Evolutionary conservation across 2,329 filamentous ascomycete genomes (phyloP).

Genomic region (Claviceps purpurea): DNA sequence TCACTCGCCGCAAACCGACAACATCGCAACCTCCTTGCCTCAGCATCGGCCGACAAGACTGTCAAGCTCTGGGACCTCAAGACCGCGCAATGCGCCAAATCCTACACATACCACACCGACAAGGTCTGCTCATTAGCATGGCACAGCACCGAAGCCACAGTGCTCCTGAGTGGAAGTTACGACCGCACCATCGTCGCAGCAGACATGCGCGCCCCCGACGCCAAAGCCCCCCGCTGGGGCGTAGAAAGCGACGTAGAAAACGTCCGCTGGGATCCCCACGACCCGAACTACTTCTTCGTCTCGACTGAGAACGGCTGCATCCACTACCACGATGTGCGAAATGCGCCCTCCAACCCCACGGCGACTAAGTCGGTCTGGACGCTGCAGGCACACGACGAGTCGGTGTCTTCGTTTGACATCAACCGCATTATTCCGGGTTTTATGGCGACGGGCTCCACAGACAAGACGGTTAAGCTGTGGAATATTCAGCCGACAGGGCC

Average conservation of each 20-base stretch:
- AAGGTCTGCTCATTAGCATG: slow-evolving; percentile 95
- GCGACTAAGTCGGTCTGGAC: slow-evolving; percentile 83
- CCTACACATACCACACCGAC: slow-evolving; percentile 89
- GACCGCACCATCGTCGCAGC: slow-evolving; percentile 88
- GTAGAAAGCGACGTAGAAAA: slow-evolving; percentile 94
- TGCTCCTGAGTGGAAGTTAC: slow-evolving; percentile 86
- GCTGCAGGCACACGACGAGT: slow-evolving; percentile 87
- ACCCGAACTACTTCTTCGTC: slow-evolving; percentile 87
- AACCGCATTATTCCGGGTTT: slow-evolving; percentile 84
- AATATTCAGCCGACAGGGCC: slow-evolving; percentile 72
- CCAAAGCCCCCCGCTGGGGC: slow-evolving; percentile 71
- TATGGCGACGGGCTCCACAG: slow-evolving; percentile 83
- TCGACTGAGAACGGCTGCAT: slow-evolving; percentile 86
- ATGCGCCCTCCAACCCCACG: slow-evolving; percentile 57
- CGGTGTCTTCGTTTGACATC: slow-evolving; percentile 83
- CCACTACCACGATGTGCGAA: slow-evolving; percentile 81
- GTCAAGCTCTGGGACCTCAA: slow-evolving; percentile 96
- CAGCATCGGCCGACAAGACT: slow-evolving; percentile 89
- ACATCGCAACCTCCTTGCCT: slow-evolving; percentile 88
- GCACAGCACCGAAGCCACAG: slow-evolving; percentile 77
- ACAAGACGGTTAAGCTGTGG: slow-evolving; percentile 95
- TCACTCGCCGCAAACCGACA: slow-evolving; percentile 84
- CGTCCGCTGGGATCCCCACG: slow-evolving; percentile 84
- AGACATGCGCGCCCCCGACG: slow-evolving; percentile 87
- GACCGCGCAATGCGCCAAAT: slow-evolving; percentile 85